These are phyloP conservation scores for Asterionellopsis glacialis DNA, from an alignment of 108 stramenopile species.

Conservation along the genomic window DNA sequence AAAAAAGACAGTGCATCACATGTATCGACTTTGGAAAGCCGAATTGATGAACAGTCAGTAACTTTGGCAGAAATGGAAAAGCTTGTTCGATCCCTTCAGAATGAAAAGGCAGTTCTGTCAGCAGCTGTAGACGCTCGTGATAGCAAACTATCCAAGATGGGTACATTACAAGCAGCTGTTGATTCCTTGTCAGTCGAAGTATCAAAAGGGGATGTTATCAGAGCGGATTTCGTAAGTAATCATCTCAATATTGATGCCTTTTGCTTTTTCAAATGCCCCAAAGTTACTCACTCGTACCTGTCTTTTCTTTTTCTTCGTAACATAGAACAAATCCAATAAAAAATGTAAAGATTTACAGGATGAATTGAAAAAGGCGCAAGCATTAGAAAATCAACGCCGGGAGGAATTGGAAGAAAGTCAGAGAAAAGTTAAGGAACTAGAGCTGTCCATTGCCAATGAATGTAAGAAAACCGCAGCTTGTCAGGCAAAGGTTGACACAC, in stretches of 20 bases:
- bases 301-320: too few species aligned
- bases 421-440: slow-evolving; percentile 25
- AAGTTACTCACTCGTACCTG: slow-evolving; percentile 1
- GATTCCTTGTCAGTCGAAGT: slow-evolving; percentile 21
- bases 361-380: slow-evolving; percentile 24
- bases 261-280: slow-evolving; percentile 15
- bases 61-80: slow-evolving; percentile 38
- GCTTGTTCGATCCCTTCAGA: slow-evolving; percentile 45
- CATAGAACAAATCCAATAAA: neutral
- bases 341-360: neutral
- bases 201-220: slow-evolving; percentile 21
- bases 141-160: slow-evolving; percentile 52
- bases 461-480: slow-evolving; percentile 19
- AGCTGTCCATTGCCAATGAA: slow-evolving; percentile 15
- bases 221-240: slow-evolving; percentile 2
- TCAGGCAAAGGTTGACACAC: slow-evolving; percentile 23
- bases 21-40: slow-evolving; percentile 7
- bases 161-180: slow-evolving; percentile 28
- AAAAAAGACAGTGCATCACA: slow-evolving; percentile 9
- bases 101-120: slow-evolving; percentile 73
- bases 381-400: slow-evolving; percentile 31
- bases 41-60: slow-evolving; percentile 6
- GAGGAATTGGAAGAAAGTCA: slow-evolving; percentile 34
- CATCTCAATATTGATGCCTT: too few species aligned
- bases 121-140: slow-evolving; percentile 78